A percentile compares a stretch with the other conserved stretches of the same genome.
These are phyloP conservation scores for Backusella circina DNA, from an alignment of 192 early-diverging fungal species.

Conservation along the genomic window DNA sequence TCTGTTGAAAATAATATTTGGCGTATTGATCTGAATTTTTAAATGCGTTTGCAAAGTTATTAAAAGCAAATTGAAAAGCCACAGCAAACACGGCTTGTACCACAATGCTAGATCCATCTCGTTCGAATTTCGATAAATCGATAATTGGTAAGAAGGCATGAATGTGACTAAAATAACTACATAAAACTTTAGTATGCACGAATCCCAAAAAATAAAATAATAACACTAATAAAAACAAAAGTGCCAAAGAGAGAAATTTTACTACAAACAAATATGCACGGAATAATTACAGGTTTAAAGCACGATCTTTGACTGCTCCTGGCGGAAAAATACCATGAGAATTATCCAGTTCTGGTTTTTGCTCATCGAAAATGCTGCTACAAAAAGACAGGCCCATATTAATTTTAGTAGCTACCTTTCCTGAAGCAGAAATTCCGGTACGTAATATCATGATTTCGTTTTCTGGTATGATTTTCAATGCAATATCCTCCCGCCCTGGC, in stretches of 20 bases:
- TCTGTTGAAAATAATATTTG: conserved; percentile 11
- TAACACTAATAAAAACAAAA: background rate
- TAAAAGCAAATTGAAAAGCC: conserved; percentile 10
- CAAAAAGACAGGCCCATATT: conserved; percentile 22
- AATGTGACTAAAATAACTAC: conserved; percentile 9
- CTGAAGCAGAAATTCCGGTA: conserved; percentile 11
- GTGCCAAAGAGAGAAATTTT: background rate
- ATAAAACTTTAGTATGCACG: conserved; percentile 11
- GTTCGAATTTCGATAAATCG: conserved; percentile 17
- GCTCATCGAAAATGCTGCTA: conserved; percentile 6
- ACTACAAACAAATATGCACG: background rate
- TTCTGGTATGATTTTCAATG: conserved; percentile 20
- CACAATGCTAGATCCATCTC: conserved; percentile 9
- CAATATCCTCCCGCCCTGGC: conserved; percentile 25
- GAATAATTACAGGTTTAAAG: conserved; percentile 9
- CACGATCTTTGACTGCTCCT: conserved; percentile 2
- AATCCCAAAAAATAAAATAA: background rate
- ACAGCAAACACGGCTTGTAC: conserved; percentile 12
- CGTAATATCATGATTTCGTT: conserved; percentile 25
- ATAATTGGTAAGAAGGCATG: conserved; percentile 25
- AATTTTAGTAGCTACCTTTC: background rate
- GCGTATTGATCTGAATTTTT: background rate
- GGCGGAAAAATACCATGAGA: background rate
- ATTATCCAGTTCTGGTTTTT: background rate
- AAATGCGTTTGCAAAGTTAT: background rate